Evolutionary conservation across 139 green algal genomes (phyloP).

Genomic region (Picochlorum sp.): DNA sequence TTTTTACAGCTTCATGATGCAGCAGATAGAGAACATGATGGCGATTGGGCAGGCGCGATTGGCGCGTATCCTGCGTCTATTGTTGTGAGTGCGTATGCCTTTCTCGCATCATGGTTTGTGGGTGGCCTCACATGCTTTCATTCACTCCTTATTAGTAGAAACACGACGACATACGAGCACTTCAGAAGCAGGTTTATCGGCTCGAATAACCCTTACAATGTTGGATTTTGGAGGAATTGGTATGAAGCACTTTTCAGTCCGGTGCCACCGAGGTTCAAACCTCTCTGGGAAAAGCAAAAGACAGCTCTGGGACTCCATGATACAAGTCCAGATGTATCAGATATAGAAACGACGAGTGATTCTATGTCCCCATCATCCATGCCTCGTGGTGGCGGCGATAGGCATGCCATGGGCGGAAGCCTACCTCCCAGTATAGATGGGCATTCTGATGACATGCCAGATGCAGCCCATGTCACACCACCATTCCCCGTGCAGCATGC

Average conservation of each 20-base stretch:
- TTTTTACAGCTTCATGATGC: constrained; percentile 40
- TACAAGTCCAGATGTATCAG: not conserved
- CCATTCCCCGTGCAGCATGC: too few relatives aligned
- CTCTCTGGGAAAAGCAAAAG: constrained; percentile 9
- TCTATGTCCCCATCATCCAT: too few relatives aligned
- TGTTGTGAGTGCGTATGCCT: constrained; percentile 58
- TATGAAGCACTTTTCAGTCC: constrained; percentile 19
- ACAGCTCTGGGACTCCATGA: not conserved
- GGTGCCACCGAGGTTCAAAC: constrained; percentile 13
- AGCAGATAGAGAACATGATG: constrained; percentile 5
- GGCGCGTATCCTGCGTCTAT: constrained; percentile 40
- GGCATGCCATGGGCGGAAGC: not conserved
- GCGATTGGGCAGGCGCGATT: constrained; percentile 31
- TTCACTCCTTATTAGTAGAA: constrained; percentile 76
- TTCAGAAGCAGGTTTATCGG: constrained; percentile 53
- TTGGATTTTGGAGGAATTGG: constrained; percentile 26
- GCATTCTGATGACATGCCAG: not conserved
- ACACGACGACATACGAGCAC: constrained; percentile 98
- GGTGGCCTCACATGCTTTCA: constrained; percentile 85
- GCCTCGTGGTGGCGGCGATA: too few relatives aligned
- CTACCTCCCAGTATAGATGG: not conserved
- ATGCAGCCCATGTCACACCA: too few relatives aligned
- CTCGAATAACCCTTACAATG: constrained; percentile 32
- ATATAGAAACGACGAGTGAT: not conserved
- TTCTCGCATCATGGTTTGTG: constrained; percentile 87